Base-by-base conservation (phyloP, 164 flowering plant species). In the Euptelea pleiosperma region DNA sequence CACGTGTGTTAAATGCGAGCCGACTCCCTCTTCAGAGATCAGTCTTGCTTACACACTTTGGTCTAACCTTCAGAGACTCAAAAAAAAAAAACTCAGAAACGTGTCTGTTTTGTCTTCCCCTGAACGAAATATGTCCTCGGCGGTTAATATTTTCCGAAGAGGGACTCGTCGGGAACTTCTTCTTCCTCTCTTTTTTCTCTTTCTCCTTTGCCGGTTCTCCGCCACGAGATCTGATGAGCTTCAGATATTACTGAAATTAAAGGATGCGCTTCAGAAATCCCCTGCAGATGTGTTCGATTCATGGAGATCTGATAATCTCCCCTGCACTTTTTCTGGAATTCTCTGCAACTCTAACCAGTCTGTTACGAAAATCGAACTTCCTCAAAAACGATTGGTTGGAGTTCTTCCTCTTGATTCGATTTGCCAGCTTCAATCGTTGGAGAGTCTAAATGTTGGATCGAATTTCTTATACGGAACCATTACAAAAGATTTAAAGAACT, bases 241-340 rank as follows among this genome's bases (percentile, higher is more conserved):
- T 18, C 69, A 72, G 45, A 47, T 61, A 18, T 73, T 86, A 35
- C 54, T 79, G 29, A 57, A 79, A 4, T 55, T 86, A 52, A 84
- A 82, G 44, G 21, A 79, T 24, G 43, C 76, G 0, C 55, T 85
- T 0, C 44, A 47, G 10, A 35, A 31, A 18, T 71, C 89, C 5
- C 39, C 40, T 8, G 12, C 78, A 0, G 7, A 30, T 10, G 56
- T 65, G 8, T 79, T 84, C 49, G 63, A 52, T 41, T 51, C 88
- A 6, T 87, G 90, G 94, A 37, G 7, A 2, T 47, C 61, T 3
- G 52, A n/a, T 0, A 39, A 40, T 39, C 6, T 59, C 1, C 33
- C 56, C 0, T 81, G 89, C 77, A 75, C 61, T 58, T 88, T 85
- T 76, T 55, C 69, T 31, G 96, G 96, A 21, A 40, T 88, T 14